Evolutionary conservation across 352 stramenopile genomes (phyloP).

Genomic region (Phytophthora meadii): DNA sequence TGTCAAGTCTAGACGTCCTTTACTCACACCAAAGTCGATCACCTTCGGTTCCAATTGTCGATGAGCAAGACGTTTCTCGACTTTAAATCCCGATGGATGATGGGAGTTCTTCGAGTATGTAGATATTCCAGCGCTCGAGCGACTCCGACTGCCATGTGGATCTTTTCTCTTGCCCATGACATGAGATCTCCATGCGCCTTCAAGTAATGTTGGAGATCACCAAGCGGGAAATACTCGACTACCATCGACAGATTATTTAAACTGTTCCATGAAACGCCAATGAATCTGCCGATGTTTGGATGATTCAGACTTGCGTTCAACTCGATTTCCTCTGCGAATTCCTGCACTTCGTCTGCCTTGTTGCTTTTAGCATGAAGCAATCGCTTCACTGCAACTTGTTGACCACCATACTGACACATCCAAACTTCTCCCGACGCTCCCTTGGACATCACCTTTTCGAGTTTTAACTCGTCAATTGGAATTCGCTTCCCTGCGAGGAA

Average conservation of each 20-base stretch:
- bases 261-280: conserved; percentile 51
- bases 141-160: conserved; percentile 35
- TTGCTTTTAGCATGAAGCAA: conserved; percentile 31
- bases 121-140: conserved; percentile 44
- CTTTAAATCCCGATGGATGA: conserved; percentile 58
- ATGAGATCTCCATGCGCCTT: conserved; percentile 14
- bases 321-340: conserved; percentile 46
- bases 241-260: conserved; percentile 49
- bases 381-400: conserved; percentile 47
- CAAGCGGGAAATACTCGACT: conserved; percentile 44
- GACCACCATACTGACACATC: conserved; percentile 33
- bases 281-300: conserved; percentile 33
- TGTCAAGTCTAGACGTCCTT: not conserved
- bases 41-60: conserved; percentile 36
- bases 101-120: conserved; percentile 29
- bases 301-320: conserved; percentile 37
- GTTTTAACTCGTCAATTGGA: conserved; percentile 16
- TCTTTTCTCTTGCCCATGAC: conserved; percentile 18
- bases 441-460: conserved; percentile 28
- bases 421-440: conserved; percentile 55
- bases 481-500: conserved; percentile 42
- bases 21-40: conserved; percentile 31
- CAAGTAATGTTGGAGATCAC: conserved; percentile 43
- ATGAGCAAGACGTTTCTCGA: conserved; percentile 45
- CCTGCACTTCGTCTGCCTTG: conserved; percentile 36